phyloP scores from a whole-genome alignment of 345 rosid species.

The Heritiera fomes region DNA sequence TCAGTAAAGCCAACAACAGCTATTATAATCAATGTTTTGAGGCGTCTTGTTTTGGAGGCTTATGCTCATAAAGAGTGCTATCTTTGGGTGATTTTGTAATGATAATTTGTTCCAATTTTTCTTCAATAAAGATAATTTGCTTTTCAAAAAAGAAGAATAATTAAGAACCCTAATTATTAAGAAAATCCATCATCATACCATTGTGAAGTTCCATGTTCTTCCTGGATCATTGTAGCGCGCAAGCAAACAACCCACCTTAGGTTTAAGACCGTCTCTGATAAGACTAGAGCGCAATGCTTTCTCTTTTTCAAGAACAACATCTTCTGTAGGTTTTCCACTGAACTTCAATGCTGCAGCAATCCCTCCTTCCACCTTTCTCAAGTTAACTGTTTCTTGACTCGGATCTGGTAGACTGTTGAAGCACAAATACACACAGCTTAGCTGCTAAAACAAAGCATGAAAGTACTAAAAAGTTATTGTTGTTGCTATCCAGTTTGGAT shows the following conservation, averaged over 20 bases:
- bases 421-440: neutral
- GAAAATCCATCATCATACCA: slow-evolving; percentile 46
- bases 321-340: slow-evolving; percentile 84
- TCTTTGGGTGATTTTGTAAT: neutral
- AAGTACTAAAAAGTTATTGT: neutral
- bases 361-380: slow-evolving; percentile 77
- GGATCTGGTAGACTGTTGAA: slow-evolving; percentile 72
- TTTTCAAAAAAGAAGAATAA: neutral
- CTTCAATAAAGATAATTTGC: neutral
- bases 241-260: slow-evolving; percentile 58
- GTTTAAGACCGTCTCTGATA: slow-evolving; percentile 57
- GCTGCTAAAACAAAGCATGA: neutral
- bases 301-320: slow-evolving; percentile 54
- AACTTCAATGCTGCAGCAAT: slow-evolving; percentile 71
- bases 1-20: neutral
- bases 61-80: neutral
- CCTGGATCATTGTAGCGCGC: slow-evolving; percentile 96
- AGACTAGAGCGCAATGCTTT: slow-evolving; percentile 55
- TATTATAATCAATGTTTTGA: neutral
- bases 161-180: neutral
- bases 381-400: slow-evolving; percentile 51
- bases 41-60: too few species aligned
- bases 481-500: neutral
- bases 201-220: slow-evolving; percentile 64
- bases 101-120: neutral